A percentile compares a stretch with the other conserved stretches of the same genome.
Conservation (phyloP, 208 protist genomes). For the Trichomonas gallinae region DNA sequence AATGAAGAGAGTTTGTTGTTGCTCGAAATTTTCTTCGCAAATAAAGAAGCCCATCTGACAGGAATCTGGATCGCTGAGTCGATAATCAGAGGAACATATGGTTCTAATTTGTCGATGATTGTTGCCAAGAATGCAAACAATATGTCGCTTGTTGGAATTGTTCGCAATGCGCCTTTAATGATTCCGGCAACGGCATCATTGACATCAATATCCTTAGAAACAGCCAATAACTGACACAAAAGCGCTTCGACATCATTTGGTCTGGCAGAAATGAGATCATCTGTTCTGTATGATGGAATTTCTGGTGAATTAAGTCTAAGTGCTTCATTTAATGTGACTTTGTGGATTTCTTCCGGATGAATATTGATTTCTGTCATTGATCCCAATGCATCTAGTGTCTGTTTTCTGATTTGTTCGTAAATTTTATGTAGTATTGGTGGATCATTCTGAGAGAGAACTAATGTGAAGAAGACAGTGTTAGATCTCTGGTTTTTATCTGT, state of each 20-base stretch:
- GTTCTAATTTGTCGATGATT: neutral
- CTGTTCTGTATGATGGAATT: neutral
- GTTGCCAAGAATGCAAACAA: neutral
- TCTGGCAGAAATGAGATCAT: neutral
- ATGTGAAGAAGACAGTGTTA: neutral
- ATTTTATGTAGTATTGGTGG: neutral
- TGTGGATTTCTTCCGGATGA: neutral
- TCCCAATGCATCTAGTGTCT: neutral
- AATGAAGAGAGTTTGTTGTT: neutral
- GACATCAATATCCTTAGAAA: neutral
- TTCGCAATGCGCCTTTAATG: neutral
- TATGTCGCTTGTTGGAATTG: neutral
- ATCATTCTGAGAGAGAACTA: neutral
- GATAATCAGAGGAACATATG: neutral
- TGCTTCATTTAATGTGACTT: neutral
- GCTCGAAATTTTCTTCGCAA: neutral
- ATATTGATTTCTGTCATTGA: neutral
- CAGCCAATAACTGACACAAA: neutral
- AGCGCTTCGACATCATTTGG: neutral
- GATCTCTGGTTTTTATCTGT: neutral
- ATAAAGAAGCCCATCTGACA: neutral
- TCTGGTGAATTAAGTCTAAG: neutral
- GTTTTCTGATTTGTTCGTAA: neutral
- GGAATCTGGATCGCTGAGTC: neutral
- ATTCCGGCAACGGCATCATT: neutral